Percentiles rank a stretch among this genome's conserved stretches.
Conservation (phyloP, 495 filamentous ascomycete genomes). For the Hypoxylon intermedium region DNA sequence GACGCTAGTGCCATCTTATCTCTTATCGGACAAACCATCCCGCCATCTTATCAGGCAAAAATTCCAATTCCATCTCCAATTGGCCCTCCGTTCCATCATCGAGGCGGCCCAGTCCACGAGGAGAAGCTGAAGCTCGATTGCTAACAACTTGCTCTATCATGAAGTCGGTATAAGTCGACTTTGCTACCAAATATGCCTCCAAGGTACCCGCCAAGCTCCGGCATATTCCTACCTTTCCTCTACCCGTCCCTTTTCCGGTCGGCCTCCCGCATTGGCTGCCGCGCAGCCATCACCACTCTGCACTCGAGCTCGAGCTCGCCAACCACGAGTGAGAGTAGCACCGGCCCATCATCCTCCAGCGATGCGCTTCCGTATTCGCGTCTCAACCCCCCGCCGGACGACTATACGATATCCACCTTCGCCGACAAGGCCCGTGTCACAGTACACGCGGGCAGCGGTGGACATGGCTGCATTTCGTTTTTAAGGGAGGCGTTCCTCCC, state of each 20-base stretch:
- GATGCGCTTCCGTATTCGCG: slow-evolving; percentile 57
- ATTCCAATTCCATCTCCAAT: background rate
- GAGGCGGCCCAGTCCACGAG: slow-evolving; percentile 1
- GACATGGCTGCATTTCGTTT: slow-evolving; percentile 92
- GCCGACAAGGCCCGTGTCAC: slow-evolving; percentile 82
- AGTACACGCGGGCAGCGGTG: slow-evolving; percentile 78
- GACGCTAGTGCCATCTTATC: slow-evolving; percentile 2
- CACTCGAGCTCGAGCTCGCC: slow-evolving; percentile 28
- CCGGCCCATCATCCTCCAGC: slow-evolving; percentile 39
- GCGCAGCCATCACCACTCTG: slow-evolving; percentile 37
- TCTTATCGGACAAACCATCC: too few species aligned
- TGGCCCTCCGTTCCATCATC: slow-evolving; percentile 4
- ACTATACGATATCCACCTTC: slow-evolving; percentile 83
- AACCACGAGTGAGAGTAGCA: slow-evolving; percentile 42
- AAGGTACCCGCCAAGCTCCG: slow-evolving; percentile 50
- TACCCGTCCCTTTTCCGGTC: slow-evolving; percentile 63
- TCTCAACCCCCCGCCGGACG: slow-evolving; percentile 78
- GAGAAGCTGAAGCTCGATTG: too few species aligned
- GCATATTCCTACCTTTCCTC: slow-evolving; percentile 68
- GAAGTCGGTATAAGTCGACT: slow-evolving; percentile 12
- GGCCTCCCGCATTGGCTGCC: slow-evolving; percentile 38
- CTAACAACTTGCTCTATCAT: background rate
- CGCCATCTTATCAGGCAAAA: slow-evolving; percentile 32
- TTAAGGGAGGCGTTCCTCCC: slow-evolving; percentile 85
- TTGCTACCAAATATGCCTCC: slow-evolving; percentile 51